Percentiles rank a stretch among this genome's conserved stretches.
These are phyloP conservation scores for Globisporangium parvum DNA, from an alignment of 352 stramenopile species.

Conservation along the genomic window DNA sequence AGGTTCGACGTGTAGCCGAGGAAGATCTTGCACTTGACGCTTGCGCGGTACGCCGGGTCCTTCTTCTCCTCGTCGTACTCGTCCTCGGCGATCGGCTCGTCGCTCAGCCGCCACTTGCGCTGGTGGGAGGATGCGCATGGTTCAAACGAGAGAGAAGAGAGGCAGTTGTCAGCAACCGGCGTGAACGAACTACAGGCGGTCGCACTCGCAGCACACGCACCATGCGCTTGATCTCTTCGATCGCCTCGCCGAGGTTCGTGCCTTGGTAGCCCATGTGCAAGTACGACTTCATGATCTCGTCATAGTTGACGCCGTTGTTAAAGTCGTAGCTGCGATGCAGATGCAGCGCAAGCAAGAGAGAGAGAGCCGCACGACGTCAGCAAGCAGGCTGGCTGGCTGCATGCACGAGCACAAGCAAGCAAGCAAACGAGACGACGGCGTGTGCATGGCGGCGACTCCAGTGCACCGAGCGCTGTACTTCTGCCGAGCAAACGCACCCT, in stretches of 20 bases:
- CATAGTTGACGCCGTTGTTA: constrained; percentile 86
- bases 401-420: too few species aligned
- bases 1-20: constrained; percentile 99
- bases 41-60: constrained; percentile 68
- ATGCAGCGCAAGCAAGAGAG: not conserved
- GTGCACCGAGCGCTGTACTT: too few species aligned
- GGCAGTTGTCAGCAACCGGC: not conserved
- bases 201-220: constrained; percentile 19
- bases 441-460: not conserved
- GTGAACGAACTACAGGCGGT: not conserved
- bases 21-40: constrained; percentile 97
- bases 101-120: constrained; percentile 94
- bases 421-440: too few species aligned
- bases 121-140: constrained; percentile 11
- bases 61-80: constrained; percentile 90
- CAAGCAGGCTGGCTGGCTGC: too few species aligned
- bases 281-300: constrained; percentile 79
- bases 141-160: not conserved
- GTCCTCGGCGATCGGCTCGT: constrained; percentile 89
- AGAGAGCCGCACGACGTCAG: not conserved
- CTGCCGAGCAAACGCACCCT: constrained; percentile 16
- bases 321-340: constrained; percentile 80
- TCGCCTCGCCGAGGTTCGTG: constrained; percentile 94
- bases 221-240: constrained; percentile 99
- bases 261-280: constrained; percentile 92